Evolutionary conservation across 106 monocot species (phyloP).

Genomic region (Posidonia australis): DNA sequence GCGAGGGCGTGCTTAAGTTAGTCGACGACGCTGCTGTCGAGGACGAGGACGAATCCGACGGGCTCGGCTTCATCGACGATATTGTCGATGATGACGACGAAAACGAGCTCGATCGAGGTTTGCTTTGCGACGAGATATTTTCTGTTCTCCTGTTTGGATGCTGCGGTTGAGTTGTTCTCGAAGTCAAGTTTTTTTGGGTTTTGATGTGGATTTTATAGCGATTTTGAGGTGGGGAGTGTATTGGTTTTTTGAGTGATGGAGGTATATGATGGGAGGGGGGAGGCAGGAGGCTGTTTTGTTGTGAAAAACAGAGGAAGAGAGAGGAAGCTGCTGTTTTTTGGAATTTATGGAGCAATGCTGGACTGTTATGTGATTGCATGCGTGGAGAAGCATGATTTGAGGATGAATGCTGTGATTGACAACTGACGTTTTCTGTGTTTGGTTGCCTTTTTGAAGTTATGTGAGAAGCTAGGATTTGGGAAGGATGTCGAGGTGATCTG

Average conservation of each 20-base stretch:
- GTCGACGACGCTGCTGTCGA: neutral
- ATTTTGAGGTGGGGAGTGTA: too few species aligned
- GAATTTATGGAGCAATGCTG: neutral
- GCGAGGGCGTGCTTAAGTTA: neutral
- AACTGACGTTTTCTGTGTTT: neutral
- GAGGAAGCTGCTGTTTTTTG: neutral
- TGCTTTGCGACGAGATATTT: neutral
- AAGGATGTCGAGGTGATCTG: neutral
- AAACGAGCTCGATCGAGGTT: neutral
- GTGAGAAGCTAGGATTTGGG: neutral
- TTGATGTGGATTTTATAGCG: neutral
- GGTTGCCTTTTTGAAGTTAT: neutral
- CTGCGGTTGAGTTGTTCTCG: neutral
- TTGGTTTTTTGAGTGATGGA: neutral
- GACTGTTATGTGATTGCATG: neutral
- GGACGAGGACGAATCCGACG: neutral
- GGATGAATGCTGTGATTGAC: too few species aligned
- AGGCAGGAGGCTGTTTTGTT: neutral
- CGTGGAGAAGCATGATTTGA: too few species aligned
- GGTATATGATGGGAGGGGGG: neutral
- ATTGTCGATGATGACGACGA: neutral
- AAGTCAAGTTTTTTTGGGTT: neutral
- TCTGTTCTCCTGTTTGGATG: neutral
- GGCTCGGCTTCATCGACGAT: slow-evolving; percentile 3
- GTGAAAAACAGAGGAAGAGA: neutral